Evolutionary conservation across 169 alveolate species (phyloP).

Genomic region (Theileria luwenshuni): DNA sequence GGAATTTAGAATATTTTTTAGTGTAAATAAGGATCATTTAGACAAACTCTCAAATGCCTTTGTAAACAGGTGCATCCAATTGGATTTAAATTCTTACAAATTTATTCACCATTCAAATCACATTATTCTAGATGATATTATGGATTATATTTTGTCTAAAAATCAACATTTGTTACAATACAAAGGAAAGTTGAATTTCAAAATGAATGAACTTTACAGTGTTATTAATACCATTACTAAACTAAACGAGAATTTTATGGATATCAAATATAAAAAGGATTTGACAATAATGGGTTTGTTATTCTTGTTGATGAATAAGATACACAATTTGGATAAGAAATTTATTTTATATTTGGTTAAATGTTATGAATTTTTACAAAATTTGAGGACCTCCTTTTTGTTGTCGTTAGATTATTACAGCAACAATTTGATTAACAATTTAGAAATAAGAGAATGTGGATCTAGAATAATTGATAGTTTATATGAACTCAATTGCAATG

Average conservation of each 20-base stretch:
- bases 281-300: neutral
- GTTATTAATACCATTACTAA: too few relatives aligned
- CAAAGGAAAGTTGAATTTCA: too few relatives aligned
- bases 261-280: neutral
- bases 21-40: slow-evolving; percentile 69
- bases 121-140: too few relatives aligned
- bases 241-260: too few relatives aligned
- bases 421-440: too few relatives aligned
- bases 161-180: too few relatives aligned
- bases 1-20: slow-evolving; percentile 88
- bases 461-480: too few relatives aligned
- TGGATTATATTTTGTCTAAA: neutral
- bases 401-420: too few relatives aligned
- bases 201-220: too few relatives aligned
- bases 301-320: neutral
- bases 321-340: neutral
- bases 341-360: neutral
- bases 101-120: slow-evolving; percentile 2
- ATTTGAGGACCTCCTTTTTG: too few relatives aligned
- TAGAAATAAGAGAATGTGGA: too few relatives aligned
- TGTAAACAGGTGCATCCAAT: slow-evolving; percentile 89
- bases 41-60: slow-evolving; percentile 84
- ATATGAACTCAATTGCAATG: too few relatives aligned
- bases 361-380: neutral
- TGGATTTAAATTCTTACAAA: slow-evolving; percentile 57